Percentiles rank a stretch among this genome's conserved stretches.
Conservation (phyloP, 148 eudicot genomes). For the Spergularia marina region DNA sequence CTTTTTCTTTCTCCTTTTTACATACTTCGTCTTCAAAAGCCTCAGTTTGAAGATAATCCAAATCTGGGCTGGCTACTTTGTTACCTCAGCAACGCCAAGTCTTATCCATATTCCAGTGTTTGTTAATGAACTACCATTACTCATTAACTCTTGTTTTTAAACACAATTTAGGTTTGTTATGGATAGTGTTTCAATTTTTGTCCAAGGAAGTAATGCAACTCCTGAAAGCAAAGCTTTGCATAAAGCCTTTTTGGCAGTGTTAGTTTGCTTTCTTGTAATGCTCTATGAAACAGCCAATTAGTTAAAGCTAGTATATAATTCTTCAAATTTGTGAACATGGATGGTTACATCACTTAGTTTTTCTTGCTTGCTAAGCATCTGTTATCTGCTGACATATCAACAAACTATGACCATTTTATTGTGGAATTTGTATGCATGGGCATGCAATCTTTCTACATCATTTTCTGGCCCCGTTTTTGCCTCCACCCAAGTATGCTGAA, state of each 20-base stretch:
- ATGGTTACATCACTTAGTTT: slow-evolving; percentile 21
- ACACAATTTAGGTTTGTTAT: neutral
- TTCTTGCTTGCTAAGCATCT: slow-evolving; percentile 26
- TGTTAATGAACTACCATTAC: slow-evolving; percentile 5
- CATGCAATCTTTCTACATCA: slow-evolving; percentile 12
- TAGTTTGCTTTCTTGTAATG: slow-evolving; percentile 29
- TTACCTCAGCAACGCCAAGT: slow-evolving; percentile 12
- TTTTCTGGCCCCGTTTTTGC: slow-evolving; percentile 13
- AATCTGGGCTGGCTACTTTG: slow-evolving; percentile 1
- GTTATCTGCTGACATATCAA: slow-evolving; percentile 19
- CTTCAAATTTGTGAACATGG: slow-evolving; percentile 12
- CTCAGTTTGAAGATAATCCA: neutral
- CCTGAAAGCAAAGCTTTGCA: slow-evolving; percentile 18
- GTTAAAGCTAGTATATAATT: slow-evolving; percentile 16
- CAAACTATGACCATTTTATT: slow-evolving; percentile 18
- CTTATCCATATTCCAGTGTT: slow-evolving; percentile 16
- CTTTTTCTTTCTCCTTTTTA: neutral
- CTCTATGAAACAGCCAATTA: slow-evolving; percentile 23
- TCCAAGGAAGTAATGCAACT: slow-evolving; percentile 21
- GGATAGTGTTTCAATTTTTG: slow-evolving; percentile 22
- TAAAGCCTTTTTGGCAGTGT: slow-evolving; percentile 22
- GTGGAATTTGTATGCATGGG: slow-evolving; percentile 3
- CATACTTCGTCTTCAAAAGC: neutral
- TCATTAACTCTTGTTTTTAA: slow-evolving; percentile 1
- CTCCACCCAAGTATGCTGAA: slow-evolving; percentile 8